Base-by-base conservation (phyloP, 805 yeast genomes). In the Kregervanrija pseudodelftensis region DNA sequence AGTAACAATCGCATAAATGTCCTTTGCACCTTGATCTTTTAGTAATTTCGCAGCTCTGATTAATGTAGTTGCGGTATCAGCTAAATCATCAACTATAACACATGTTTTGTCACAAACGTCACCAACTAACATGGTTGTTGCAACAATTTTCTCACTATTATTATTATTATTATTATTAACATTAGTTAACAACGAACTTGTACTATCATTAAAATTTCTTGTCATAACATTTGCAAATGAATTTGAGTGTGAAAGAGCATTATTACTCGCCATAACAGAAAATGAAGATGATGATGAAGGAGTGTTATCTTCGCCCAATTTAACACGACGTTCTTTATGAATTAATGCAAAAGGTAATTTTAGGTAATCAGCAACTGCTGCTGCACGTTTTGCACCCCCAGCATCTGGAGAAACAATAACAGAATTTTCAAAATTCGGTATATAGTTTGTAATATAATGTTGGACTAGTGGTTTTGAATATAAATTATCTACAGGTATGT, bases 331-430 rank as follows among this genome's bases (percentile, higher is more conserved):
- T 61, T 93, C 99, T 65, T 93, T 93, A 66, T 93, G 98, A 51
- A 93, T 89, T 64, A 93, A 71, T 0, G 99, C 99, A 69, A 93
- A 90, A 22, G 89, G 77, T 69, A 93, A 76, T 14, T 87, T 89
- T 46, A 93, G 67, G 1, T 85, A 77, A 66, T 93, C 99, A 1
- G 99, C 99, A 49, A 93, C 76, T 1, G 91, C 83, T 1, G 96
- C 86, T 31, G 99, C 97, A 52, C 99, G 72, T 64, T 93, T 93
- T 41, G 99, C 99, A 50, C 99, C 99, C 59, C 99, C 99, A 16
- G 97, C 93, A 66, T 93, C 99, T 0, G 99, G 99, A 1, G 96
- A 88, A 32, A 93, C 97, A 55, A 93, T 80, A 8, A 93, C 95
- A 36, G 91, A 85, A 36, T 89, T 83, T 52, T 77, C 77, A 60